Evolutionary conservation across 176 grass and related monocot species (phyloP), one percentile per base, ranked within the genome.

Genomic region (Lolium multiflorum): DNA sequence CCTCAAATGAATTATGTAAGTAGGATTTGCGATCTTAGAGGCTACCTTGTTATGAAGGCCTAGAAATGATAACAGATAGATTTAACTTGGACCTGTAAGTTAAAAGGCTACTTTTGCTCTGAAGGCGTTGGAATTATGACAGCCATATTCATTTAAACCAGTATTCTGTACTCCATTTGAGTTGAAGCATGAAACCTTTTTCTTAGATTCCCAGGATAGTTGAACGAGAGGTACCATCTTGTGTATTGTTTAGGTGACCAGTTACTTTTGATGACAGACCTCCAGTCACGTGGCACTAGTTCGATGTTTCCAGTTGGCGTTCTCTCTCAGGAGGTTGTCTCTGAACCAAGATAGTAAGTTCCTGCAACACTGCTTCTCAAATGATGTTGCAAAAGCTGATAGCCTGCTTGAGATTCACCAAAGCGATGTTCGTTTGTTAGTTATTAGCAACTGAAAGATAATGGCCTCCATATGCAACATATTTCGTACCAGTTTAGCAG

Each of bases 301-400:
- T 89, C 90, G 80, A 43, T 96, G 94, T 91, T 99, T 94, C 71
- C 97, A 99, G 89, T 88, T 99, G 80, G 97, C 89, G 10, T 94
- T 99, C 52, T 99, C 94, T 89, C 84, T 99, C 41, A 99, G 92
- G 87, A 90, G 50, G 46, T 82, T 89, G 13, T 89, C 94, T 64
- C 83, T 99, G 79, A 77, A 79, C 76, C 74, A 89, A 77, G 88
- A 96, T 69, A 93, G 97, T 99, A 89, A 94, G 92, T 93, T 94
- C 68, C 68, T 88, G 14, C 1, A 82, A 50, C 39, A 58, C 81
- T 81, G 2, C 20, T 43, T 48, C 62, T 68, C 46, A 76, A 76
- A 76, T 50, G n/a, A 52, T 50, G 13, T 59, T 82, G 18, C 26
- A 62, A 61, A 62, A 82, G 50, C 69, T 82, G 79, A 43, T 51